Base-by-base conservation (phyloP, 2,329 filamentous ascomycete species). In the Cladosporium sphaerospermum region DNA sequence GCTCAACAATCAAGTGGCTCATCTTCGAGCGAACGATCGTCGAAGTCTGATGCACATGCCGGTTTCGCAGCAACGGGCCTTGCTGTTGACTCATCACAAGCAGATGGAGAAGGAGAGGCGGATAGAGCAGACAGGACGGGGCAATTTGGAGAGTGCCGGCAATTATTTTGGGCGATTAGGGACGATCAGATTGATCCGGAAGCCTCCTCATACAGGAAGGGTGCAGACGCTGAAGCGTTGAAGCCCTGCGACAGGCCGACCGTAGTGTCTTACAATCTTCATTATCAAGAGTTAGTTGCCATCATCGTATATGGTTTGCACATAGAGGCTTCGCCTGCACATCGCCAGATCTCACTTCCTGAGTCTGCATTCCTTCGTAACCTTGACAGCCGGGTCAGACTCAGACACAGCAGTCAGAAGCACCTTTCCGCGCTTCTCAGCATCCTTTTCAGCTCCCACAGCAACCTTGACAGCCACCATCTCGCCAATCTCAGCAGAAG, bases 351-450 rank as follows among this genome's bases (percentile, higher is more conserved):
- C 19, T 42, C 37, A 49, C 46, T 41, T 50, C 9, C 47, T 42
- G 14, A 50, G 9, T 31, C 43, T 50, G 16, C 47, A 50, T 13
- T 36, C 47, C 47, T 50, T 50, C 9, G 28, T 50, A 13, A 50
- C 47, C 3, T 23, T 23, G 9, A 50, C 47, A 36, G 9, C 32
- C 14, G 34, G 45, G 19, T 54, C 52, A 3, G 40, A 31, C 52
- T 54, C 52, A n/a, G 52, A 54, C 8, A 23, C 32, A 7, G 47
- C 55, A 14, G 55, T 56, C 43, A 56, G 18, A 37, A 11, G 37
- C 14, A 77, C 74, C 2, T 74, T 76, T 0, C 79, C 74, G 10
- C 65, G 66, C 3, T 72, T 73, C 3, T 54, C 65, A 1, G 68
- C 69, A 8, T 59, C 61, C 45, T 69, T 62, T 0, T 75, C 77